Conservation (phyloP, 805 yeast genomes). For the Blastobotrys robertii region DNA sequence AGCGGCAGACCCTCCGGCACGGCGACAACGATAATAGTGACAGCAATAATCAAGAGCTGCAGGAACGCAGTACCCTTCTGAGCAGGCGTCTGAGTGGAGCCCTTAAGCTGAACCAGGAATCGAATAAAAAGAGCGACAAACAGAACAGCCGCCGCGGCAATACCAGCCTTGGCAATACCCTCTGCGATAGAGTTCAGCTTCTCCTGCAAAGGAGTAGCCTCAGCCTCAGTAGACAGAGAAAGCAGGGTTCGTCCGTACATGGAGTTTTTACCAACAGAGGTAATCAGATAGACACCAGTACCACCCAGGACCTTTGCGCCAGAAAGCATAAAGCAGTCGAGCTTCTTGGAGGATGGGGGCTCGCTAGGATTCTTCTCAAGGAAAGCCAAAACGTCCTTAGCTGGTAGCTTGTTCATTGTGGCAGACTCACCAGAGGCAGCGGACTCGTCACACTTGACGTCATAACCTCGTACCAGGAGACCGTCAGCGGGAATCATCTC, state of each 20-base stretch:
- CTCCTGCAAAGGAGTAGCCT: conserved; percentile 80
- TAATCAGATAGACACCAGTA: conserved; percentile 72
- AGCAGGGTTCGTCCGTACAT: conserved; percentile 88
- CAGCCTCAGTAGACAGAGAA: conserved; percentile 64
- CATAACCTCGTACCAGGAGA: conserved; percentile 54
- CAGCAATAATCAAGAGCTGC: conserved; percentile 80
- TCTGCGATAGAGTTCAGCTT: conserved; percentile 77
- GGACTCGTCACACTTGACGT: conserved; percentile 82
- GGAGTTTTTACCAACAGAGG: conserved; percentile 85
- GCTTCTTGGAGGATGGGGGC: conserved; percentile 29
- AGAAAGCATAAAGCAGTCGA: conserved; percentile 81
- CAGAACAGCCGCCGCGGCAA: conserved; percentile 71
- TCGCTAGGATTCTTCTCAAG: conserved; percentile 23
- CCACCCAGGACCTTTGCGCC: conserved; percentile 88
- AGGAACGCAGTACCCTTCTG: conserved; percentile 77
- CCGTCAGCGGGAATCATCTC: conserved; percentile 90
- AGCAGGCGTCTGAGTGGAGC: conserved; percentile 42
- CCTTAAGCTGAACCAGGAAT: conserved; percentile 53
- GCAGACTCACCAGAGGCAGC: conserved; percentile 91
- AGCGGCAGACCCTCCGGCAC: conserved; percentile 99
- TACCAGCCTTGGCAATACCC: conserved; percentile 91
- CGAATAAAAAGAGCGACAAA: conserved; percentile 72
- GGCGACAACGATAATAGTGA: conserved; percentile 91
- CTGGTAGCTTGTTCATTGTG: conserved; percentile 61
- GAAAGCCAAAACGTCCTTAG: conserved; percentile 31